Conservation (phyloP, 192 early-diverging fungal genomes). For the Backusella mclennaniae region DNA sequence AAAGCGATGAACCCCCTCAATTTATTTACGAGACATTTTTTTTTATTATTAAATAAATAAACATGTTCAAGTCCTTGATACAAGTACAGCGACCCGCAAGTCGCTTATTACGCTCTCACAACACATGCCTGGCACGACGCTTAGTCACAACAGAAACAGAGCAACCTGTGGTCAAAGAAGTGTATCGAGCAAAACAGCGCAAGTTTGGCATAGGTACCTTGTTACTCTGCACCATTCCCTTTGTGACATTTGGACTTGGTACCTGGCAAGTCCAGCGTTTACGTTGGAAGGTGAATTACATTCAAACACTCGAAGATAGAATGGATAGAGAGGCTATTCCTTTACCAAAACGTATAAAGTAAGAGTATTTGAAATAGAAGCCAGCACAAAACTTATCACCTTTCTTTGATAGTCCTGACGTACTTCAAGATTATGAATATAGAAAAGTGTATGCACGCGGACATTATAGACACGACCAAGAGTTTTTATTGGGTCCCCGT, state of each 20-base stretch:
- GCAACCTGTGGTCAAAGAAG: background rate
- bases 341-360: constrained; percentile 66
- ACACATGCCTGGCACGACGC: background rate
- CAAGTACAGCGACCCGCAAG: background rate
- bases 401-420: constrained; percentile 24
- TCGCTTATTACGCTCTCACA: background rate
- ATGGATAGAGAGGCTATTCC: constrained; percentile 61
- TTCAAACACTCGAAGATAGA: constrained; percentile 66
- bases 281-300: constrained; percentile 84
- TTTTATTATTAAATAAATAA: background rate
- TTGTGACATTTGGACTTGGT: constrained; percentile 70
- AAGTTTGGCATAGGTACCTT: constrained; percentile 31
- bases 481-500: constrained; percentile 83
- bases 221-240: constrained; percentile 46
- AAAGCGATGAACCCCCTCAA: background rate
- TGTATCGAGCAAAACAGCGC: constrained; percentile 17
- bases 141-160: background rate
- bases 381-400: no score
- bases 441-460: constrained; percentile 71
- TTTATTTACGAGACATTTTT: background rate
- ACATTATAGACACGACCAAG: constrained; percentile 65
- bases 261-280: constrained; percentile 89
- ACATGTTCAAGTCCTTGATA: background rate
- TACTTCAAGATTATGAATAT: constrained; percentile 69
- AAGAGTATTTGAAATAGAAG: background rate